These are phyloP conservation scores for Aspergillus coremiiformis DNA, from an alignment of 495 filamentous ascomycete genomes.

Conservation along the genomic window DNA sequence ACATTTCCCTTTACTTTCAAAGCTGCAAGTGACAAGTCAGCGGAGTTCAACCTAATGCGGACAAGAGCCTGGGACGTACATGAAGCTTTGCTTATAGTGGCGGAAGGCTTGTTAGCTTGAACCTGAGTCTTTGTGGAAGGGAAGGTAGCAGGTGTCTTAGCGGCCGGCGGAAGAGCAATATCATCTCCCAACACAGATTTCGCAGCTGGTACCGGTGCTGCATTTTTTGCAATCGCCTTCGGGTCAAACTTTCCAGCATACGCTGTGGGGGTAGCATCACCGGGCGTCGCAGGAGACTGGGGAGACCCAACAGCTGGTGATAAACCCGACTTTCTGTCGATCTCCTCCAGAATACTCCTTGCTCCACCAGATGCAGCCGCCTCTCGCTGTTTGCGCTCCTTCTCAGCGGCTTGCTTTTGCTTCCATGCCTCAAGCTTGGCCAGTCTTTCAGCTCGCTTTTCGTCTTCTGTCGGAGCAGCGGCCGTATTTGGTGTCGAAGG, in stretches of 20 bases:
- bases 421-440: slow-evolving; percentile 90
- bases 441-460: slow-evolving; percentile 76
- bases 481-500: slow-evolving; percentile 44
- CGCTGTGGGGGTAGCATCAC: slow-evolving; percentile 39
- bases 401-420: slow-evolving; percentile 73
- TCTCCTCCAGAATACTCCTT: slow-evolving; percentile 62
- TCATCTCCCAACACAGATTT: slow-evolving; percentile 52
- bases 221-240: slow-evolving; percentile 74
- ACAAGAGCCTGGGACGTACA: slow-evolving; percentile 20
- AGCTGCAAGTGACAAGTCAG: slow-evolving; percentile 19
- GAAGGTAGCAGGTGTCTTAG: slow-evolving; percentile 42
- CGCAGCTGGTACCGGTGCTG: slow-evolving; percentile 38
- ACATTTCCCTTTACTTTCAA: slow-evolving; percentile 62
- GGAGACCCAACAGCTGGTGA: slow-evolving; percentile 49
- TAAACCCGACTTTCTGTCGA: slow-evolving; percentile 61
- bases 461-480: slow-evolving; percentile 59
- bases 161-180: slow-evolving; percentile 51
- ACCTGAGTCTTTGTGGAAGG: slow-evolving; percentile 38
- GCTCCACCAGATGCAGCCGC: slow-evolving; percentile 52
- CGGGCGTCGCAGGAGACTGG: slow-evolving; percentile 45
- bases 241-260: slow-evolving; percentile 84
- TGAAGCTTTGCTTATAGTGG: slow-evolving; percentile 38
- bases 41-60: not conserved
- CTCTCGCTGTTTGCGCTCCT: slow-evolving; percentile 68
- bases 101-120: slow-evolving; percentile 47